Percentiles rank a stretch among this genome's conserved stretches.
Evolutionary conservation across 371 early-diverging fungal species (phyloP).

Genomic region (Lichtheimia corymbifera): DNA sequence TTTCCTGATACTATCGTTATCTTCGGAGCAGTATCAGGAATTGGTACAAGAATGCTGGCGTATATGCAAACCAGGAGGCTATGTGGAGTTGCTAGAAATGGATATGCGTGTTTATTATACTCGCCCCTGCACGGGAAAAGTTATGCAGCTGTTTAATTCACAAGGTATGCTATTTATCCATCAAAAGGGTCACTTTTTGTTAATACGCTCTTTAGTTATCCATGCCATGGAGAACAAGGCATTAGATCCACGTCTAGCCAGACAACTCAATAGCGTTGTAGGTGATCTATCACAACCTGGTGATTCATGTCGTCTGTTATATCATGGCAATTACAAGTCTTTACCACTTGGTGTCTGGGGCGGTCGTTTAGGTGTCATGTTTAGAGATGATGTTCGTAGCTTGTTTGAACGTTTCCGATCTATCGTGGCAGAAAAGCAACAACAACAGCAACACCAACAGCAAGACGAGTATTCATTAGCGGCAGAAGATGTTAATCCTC

Average conservation of each 20-base stretch:
- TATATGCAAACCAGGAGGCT: conserved; percentile 39
- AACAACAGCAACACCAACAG: conserved; percentile 13
- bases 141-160: conserved; percentile 33
- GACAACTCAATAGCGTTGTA: conserved; percentile 31
- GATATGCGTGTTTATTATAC: conserved; percentile 42
- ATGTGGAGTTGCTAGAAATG: conserved; percentile 42
- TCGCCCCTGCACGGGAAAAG: conserved; percentile 11
- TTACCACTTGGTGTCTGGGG: conserved; percentile 54
- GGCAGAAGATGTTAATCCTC: no score
- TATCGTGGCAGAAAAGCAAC: conserved; percentile 8
- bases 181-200: background rate
- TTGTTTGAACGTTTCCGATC: conserved; percentile 22
- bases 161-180: conserved; percentile 30
- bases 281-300: conserved; percentile 3
- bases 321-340: conserved; percentile 34
- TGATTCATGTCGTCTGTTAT: conserved; percentile 1
- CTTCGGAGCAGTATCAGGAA: conserved; percentile 29
- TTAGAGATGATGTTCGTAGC: conserved; percentile 37
- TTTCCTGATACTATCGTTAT: conserved; percentile 25
- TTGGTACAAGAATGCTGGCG: conserved; percentile 34
- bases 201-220: conserved; percentile 18
- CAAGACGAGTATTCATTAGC: conserved; percentile 13
- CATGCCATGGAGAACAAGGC: conserved; percentile 26
- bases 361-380: conserved; percentile 45
- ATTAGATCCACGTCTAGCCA: conserved; percentile 36